Conservation (phyloP, 345 rosid genomes). For the Salix koriyanagi region DNA sequence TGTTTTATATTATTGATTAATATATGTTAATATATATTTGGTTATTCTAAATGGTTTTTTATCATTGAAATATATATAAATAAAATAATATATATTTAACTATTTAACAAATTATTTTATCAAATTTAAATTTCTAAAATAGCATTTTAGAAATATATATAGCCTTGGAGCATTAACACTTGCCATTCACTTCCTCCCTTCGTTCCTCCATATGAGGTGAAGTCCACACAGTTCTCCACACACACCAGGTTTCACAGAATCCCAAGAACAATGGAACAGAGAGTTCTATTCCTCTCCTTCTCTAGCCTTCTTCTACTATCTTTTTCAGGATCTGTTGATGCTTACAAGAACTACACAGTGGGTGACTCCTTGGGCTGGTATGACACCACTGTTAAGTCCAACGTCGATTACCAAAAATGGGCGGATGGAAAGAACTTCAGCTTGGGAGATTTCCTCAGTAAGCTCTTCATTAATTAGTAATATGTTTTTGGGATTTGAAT, state of each 20-base stretch:
- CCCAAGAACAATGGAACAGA: conserved; percentile 23
- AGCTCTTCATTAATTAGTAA: neutral
- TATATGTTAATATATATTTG: no score
- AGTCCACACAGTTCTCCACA: neutral
- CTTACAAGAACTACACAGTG: conserved; percentile 86
- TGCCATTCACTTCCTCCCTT: neutral
- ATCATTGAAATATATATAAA: no score
- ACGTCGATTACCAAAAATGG: conserved; percentile 78
- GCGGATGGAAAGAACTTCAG: conserved; percentile 61
- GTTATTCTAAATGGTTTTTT: no score
- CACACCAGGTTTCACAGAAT: neutral
- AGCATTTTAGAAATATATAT: neutral
- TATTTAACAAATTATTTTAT: no score
- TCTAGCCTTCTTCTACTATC: conserved; percentile 9
- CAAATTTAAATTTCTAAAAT: no score
- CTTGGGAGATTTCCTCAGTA: conserved; percentile 94
- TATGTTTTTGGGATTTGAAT: neutral
- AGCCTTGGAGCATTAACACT: neutral
- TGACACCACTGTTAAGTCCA: conserved; percentile 45
- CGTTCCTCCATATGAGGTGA: neutral
- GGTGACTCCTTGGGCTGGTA: conserved; percentile 82
- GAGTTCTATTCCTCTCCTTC: neutral
- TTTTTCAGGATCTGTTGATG: conserved; percentile 36
- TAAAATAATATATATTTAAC: no score
- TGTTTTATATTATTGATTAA: no score